Conservation (phyloP, 2,329 filamentous ascomycete species). For the Aspergillus tubingensis region DNA sequence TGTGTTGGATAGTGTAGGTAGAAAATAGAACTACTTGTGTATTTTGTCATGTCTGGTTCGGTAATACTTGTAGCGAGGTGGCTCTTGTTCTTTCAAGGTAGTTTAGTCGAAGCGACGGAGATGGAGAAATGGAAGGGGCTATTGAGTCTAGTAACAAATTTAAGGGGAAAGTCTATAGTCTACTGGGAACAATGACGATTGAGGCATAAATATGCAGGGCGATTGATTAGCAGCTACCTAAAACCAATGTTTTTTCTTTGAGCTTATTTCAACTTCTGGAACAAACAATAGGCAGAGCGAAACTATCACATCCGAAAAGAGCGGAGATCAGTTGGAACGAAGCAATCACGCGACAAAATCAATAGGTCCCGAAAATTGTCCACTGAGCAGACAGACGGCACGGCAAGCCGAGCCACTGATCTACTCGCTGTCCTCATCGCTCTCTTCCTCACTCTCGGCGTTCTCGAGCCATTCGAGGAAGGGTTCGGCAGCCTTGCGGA, state of each 20-base stretch:
- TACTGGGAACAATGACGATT: no score
- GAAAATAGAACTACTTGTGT: no score
- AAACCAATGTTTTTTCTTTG: background rate
- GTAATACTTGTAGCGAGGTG: no score
- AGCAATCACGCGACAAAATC: background rate
- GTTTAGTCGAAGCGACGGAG: no score
- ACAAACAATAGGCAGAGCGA: background rate
- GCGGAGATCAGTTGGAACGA: background rate
- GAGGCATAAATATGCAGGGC: no score
- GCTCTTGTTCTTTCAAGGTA: no score
- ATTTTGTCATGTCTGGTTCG: no score
- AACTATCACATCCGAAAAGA: slow-evolving; percentile 4
- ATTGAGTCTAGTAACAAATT: no score
- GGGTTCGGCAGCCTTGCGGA: slow-evolving; percentile 88
- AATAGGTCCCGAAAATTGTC: slow-evolving; percentile 14
- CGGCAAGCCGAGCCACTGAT: background rate
- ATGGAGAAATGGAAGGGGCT: no score
- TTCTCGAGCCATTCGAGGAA: slow-evolving; percentile 94
- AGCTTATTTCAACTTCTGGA: background rate
- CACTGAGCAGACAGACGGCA: background rate
- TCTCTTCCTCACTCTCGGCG: slow-evolving; percentile 74
- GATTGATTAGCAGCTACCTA: slow-evolving; percentile 2
- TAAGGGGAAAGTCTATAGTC: no score
- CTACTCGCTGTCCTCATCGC: slow-evolving; percentile 57
- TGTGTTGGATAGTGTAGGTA: background rate